Conservation (phyloP, 305 asterid species). For the Fraxinus angustifolia region DNA sequence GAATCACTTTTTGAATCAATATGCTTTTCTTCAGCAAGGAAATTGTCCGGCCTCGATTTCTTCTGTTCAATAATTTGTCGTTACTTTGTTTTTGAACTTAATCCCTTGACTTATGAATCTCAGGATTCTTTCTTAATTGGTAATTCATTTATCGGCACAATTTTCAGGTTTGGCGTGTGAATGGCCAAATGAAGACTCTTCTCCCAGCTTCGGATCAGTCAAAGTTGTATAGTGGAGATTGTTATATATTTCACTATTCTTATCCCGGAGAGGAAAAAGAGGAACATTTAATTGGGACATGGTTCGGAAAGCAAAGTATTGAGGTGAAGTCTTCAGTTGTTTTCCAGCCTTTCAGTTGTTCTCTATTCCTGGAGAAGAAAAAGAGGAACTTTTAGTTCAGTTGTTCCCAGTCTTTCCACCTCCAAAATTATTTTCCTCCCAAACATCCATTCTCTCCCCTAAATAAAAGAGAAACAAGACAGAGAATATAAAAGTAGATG, state of each 20-base stretch:
- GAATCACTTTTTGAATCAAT: constrained; percentile 1
- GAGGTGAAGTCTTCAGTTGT: constrained; percentile 44
- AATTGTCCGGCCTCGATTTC: background rate
- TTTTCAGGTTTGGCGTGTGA: constrained; percentile 73
- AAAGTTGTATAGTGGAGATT: constrained; percentile 77
- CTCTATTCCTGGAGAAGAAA: background rate
- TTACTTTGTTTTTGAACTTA: background rate
- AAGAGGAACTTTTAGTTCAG: background rate
- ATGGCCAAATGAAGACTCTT: constrained; percentile 50
- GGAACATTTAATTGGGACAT: constrained; percentile 65
- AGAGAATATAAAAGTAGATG: background rate
- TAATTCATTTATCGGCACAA: constrained; percentile 21
- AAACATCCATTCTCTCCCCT: background rate
- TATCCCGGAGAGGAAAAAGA: constrained; percentile 70
- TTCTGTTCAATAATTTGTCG: constrained; percentile 11
- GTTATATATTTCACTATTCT: constrained; percentile 75
- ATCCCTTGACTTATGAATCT: background rate
- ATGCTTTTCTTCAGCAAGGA: background rate
- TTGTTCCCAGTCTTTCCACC: constrained; percentile 1
- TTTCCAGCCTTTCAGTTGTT: background rate
- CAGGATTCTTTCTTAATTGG: constrained; percentile 21
- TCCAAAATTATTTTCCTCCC: background rate
- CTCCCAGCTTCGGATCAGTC: constrained; percentile 52
- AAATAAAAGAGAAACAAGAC: background rate
- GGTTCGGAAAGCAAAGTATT: constrained; percentile 73